Conservation (phyloP, 2,329 filamentous ascomycete genomes). For the Cytospora piceae region DNA sequence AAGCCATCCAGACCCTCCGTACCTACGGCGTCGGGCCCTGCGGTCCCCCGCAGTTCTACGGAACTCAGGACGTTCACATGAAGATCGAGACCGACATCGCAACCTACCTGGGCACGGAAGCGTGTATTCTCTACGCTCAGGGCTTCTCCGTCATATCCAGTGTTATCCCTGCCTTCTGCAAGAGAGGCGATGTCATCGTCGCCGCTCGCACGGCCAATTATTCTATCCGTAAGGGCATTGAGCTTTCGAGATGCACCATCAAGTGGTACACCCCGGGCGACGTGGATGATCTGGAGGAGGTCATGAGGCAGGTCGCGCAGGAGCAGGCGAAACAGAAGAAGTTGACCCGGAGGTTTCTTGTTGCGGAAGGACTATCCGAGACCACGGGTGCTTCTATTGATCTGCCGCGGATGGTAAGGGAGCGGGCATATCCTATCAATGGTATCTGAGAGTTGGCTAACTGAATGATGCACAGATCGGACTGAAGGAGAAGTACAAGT, state of each 20-base stretch:
- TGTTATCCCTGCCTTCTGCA: constrained; percentile 95
- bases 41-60: constrained; percentile 96
- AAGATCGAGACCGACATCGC: constrained; percentile 95
- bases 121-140: constrained; percentile 94
- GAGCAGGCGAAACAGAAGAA: constrained; percentile 85
- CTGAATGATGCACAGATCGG: constrained; percentile 63
- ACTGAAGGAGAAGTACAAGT: constrained; percentile 95
- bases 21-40: constrained; percentile 97
- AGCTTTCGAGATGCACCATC: constrained; percentile 89
- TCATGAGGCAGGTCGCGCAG: constrained; percentile 82
- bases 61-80: constrained; percentile 97
- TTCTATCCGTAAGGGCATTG: constrained; percentile 89
- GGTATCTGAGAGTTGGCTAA: not conserved
- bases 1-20: constrained; percentile 89
- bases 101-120: constrained; percentile 81
- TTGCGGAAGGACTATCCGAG: constrained; percentile 94
- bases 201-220: constrained; percentile 93
- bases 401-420: constrained; percentile 78
- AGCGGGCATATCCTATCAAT: not conserved
- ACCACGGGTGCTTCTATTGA: constrained; percentile 83
- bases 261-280: constrained; percentile 96
- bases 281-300: constrained; percentile 87
- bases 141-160: constrained; percentile 96
- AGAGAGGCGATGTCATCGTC: constrained; percentile 95
- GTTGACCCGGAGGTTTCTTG: constrained; percentile 89